Base-by-base conservation (phyloP, 2,329 filamentous ascomycete genomes). In the Amauroascus niger region DNA sequence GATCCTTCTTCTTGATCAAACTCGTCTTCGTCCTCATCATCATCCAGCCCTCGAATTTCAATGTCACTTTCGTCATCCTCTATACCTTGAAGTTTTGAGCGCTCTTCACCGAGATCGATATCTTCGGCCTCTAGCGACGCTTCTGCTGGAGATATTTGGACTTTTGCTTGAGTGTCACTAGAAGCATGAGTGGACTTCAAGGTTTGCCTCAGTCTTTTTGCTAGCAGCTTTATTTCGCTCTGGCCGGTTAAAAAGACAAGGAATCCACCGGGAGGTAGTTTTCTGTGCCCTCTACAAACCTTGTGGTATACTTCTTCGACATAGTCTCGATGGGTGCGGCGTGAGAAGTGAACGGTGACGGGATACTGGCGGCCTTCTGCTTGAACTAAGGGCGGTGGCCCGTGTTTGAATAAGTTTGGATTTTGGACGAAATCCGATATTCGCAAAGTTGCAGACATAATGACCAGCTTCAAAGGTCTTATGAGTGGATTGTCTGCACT, bases 401-500 rank as follows among this genome's bases (percentile, higher is more conserved):
- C 74, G 41, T 74, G 77, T 3, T 83, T 75, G 69, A 98, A 98
- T 0, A 98, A 75, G 14, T 79, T 83, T 7, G 80, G 73, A 64
- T 98, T 97, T 64, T 88, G 80, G 0, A 88, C 88, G 61, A 98
- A 87, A 64, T 97, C 91, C 11, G 88, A 87, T 44, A 97, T 87
- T 55, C 89, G 79, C 32, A 98, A 76, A 1, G 93, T 98, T 41
- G 93, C 93, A 56, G 91, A 97, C 94, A 98, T 98, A 71, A 98
- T 95, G 56, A 98, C 81, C 7, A 98, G 78, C 70, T 97, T 98
- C 50, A 98, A 71, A 0, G 90, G 89, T 59, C 83, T 84, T 26
- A 86, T 72, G 1, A 80, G 79, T 0, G 83, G 73, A 56, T 93
- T 80, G 66, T 93, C 85, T 56, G 79, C 74, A 6, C 81, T 80